Base-by-base conservation (phyloP, 2,329 filamentous ascomycete genomes). In the Diaporthe sp. region DNA sequence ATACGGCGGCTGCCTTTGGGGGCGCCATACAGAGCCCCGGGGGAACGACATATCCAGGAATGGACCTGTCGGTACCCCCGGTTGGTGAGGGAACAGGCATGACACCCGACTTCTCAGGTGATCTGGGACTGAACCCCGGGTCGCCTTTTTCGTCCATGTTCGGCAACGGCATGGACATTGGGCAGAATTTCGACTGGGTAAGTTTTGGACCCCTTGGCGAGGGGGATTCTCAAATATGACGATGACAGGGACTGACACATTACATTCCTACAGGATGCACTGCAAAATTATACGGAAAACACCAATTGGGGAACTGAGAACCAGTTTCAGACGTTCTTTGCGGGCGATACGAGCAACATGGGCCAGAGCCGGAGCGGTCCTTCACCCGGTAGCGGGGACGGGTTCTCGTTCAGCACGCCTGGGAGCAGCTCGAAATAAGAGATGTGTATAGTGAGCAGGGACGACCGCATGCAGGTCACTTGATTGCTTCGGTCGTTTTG, bases 171-270 rank as follows among this genome's bases (percentile, higher is more conserved):
- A 85, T 88, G 80, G 88, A 89, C 51, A 83, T 91, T 68, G 84
- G 85, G 46, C 82, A 84, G 58, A 90, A 88, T 67, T 90, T 92
- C 80, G 89, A 92, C 82, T 92, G 90, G 90, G 90, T 91, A 85
- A 82, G 89, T 80, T 15, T 25, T 25, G 7, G 37, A 19, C 22
- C 25, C 44, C 15, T 39, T 65, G 17, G 28, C 22, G 17, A 28
- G 17, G 49, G 13, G 19, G 37, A 28, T 31, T 15, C n/a, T 71
- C 22, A 51, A 46, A 55, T 39, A 15, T 51, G 58, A 62, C 31
- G 7, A 75, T 74, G 73, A 82, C 86, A 28, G 77, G 72, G 13
- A 76, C 84, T 78, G 13, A 5, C 37, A 53, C 46, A 39, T 60
- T n/a, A 12, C 3, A 12, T 46, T 12, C 42, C 7, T 65, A 49